Evolutionary conservation across 495 filamentous ascomycete genomes (phyloP).

Genomic region (Pyrenopolyporus hunteri): DNA sequence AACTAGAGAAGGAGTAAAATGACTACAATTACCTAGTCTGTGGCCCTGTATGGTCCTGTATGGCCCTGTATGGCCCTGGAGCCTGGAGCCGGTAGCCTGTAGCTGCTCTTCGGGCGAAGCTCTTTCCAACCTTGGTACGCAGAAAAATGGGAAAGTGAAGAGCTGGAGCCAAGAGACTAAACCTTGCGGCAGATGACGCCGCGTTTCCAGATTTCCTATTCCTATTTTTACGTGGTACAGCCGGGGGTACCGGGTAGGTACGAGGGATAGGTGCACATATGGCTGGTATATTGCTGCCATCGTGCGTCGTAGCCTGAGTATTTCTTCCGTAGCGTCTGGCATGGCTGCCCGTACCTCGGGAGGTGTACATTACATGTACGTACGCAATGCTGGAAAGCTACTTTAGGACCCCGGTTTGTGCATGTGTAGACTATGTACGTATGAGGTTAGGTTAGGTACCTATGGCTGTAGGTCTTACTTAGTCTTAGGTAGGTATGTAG

Average conservation of each 20-base stretch:
- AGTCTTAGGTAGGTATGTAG: too few species aligned
- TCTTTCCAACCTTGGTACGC: slow-evolving; percentile 30
- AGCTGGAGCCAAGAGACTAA: slow-evolving; percentile 35
- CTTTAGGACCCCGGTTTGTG: slow-evolving; percentile 10
- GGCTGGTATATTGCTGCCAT: too few species aligned
- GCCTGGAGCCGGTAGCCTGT: slow-evolving; percentile 12
- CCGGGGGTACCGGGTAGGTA: slow-evolving; percentile 5
- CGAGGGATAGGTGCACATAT: not conserved
- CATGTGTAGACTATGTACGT: too few species aligned
- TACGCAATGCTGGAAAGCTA: not conserved
- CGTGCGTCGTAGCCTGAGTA: not conserved
- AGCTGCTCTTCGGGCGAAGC: slow-evolving; percentile 24
- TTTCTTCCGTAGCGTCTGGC: too few species aligned
- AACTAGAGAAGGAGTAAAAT: not conserved
- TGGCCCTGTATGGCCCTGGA: not conserved
- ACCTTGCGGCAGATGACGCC: slow-evolving; percentile 38
- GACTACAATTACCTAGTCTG: too few species aligned
- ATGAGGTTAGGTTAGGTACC: too few species aligned
- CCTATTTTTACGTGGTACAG: slow-evolving; percentile 39
- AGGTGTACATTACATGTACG: not conserved
- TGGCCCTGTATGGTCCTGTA: not conserved
- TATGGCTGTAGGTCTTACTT: too few species aligned
- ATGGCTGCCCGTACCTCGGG: too few species aligned
- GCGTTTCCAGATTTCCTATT: slow-evolving; percentile 33
- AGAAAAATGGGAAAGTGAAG: slow-evolving; percentile 22